Percentiles rank a stretch among this genome's conserved stretches.
phyloP scores from a whole-genome alignment of 192 early-diverging fungal species.

The Coemansia sp. region DNA sequence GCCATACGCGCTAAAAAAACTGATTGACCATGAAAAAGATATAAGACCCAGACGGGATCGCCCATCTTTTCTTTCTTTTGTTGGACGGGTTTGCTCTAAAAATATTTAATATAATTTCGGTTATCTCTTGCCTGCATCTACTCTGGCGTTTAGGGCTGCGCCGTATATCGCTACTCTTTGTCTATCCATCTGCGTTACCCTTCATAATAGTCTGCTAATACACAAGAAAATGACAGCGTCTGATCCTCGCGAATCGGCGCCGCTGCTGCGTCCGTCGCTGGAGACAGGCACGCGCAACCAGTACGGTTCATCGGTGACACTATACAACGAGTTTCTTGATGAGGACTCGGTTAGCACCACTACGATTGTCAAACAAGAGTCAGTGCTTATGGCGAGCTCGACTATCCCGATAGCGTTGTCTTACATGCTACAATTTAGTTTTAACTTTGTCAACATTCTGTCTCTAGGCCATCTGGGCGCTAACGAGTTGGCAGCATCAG shows the following conservation, averaged over 20 bases:
- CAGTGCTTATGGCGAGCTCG: conserved; percentile 12
- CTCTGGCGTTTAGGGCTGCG: neutral
- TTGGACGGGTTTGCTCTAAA: neutral
- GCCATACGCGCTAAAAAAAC: neutral
- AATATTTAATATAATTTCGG: neutral
- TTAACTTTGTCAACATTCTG: conserved; percentile 62
- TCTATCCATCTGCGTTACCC: neutral
- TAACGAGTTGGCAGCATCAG: conserved; percentile 65
- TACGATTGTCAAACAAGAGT: conserved; percentile 23
- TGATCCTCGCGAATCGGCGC: conserved; percentile 14
- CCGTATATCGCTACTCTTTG: neutral
- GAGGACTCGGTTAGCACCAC: conserved; percentile 23
- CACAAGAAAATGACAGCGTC: neutral
- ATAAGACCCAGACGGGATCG: neutral
- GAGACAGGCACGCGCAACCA: neutral
- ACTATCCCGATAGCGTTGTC: conserved; percentile 40
- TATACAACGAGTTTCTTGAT: conserved; percentile 27
- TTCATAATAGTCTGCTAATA: neutral
- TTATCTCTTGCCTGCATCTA: neutral
- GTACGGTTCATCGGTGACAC: conserved; percentile 11
- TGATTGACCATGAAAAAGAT: conserved; percentile 1
- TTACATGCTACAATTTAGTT: conserved; percentile 65
- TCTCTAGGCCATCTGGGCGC: conserved; percentile 63
- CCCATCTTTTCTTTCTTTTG: neutral
- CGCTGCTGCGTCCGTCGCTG: conserved; percentile 11